These are phyloP conservation scores for Starmerella bombi DNA, from an alignment of 805 yeast genomes.

Conservation along the genomic window DNA sequence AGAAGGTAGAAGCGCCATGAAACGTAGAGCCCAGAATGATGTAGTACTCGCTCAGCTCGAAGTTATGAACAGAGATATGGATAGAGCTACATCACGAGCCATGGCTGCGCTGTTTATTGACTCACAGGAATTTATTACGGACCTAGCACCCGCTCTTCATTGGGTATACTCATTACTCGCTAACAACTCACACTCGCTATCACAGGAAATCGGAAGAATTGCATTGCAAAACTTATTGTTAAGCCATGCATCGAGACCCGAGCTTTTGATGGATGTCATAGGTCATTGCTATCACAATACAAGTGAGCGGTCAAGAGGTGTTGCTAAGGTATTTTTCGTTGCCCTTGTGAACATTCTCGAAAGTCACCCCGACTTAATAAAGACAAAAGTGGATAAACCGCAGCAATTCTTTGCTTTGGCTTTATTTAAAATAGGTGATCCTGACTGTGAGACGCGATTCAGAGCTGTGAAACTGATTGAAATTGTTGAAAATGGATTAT, in stretches of 20 bases:
- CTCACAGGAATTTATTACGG: slow-evolving; percentile 13
- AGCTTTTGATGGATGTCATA: slow-evolving; percentile 45
- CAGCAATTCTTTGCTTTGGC: slow-evolving; percentile 64
- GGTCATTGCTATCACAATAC: slow-evolving; percentile 51
- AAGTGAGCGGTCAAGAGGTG: slow-evolving; percentile 30
- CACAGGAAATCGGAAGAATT: slow-evolving; percentile 45
- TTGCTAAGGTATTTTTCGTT: slow-evolving; percentile 56
- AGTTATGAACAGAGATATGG: slow-evolving; percentile 57
- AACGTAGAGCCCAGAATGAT: slow-evolving; percentile 21
- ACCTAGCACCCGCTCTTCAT: slow-evolving; percentile 47
- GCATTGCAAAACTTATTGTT: slow-evolving; percentile 59
- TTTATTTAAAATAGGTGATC: slow-evolving; percentile 65
- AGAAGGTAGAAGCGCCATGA: slow-evolving; percentile 54
- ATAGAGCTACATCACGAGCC: slow-evolving; percentile 59
- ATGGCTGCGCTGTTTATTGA: slow-evolving; percentile 76
- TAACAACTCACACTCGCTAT: slow-evolving; percentile 42
- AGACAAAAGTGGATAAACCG: slow-evolving; percentile 28
- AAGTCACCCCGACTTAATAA: slow-evolving; percentile 31
- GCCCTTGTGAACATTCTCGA: slow-evolving; percentile 55
- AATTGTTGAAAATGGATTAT: slow-evolving; percentile 48
- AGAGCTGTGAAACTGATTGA: slow-evolving; percentile 62
- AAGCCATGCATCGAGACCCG: slow-evolving; percentile 43
- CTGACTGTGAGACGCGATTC: slow-evolving; percentile 49
- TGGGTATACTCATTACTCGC: slow-evolving; percentile 71
- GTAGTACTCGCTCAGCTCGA: slow-evolving; percentile 36